Evolutionary conservation across 129 eudicot genomes (phyloP).

Genomic region (Kitagawia praeruptora): DNA sequence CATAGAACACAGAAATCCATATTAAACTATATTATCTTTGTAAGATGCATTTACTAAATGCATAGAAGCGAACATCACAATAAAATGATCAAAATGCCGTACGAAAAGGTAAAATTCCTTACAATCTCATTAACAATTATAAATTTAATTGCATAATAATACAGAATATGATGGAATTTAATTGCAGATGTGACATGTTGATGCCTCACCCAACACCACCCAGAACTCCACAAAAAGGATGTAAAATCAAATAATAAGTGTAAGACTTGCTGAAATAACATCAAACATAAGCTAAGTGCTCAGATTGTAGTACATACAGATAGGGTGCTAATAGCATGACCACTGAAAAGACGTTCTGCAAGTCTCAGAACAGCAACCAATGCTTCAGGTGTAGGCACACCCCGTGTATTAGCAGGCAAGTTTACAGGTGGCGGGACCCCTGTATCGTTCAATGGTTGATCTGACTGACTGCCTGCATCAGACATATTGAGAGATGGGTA

Average conservation of each 20-base stretch:
- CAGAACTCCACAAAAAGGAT: not conserved
- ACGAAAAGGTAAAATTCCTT: not conserved
- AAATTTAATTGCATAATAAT: not conserved
- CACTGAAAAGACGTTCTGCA: slow-evolving; percentile 67
- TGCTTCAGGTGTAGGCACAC: slow-evolving; percentile 61
- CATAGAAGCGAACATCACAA: not conserved
- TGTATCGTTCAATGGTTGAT: slow-evolving; percentile 34
- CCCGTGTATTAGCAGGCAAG: slow-evolving; percentile 56
- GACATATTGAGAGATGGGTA: not conserved
- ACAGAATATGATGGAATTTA: not conserved
- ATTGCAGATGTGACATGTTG: not conserved
- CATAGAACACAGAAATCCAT: not conserved
- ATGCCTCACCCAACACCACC: not conserved
- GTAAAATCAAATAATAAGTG: not conserved
- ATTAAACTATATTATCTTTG: not conserved
- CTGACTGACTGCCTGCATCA: slow-evolving; percentile 41
- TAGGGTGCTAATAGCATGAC: slow-evolving; percentile 48
- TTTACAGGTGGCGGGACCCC: slow-evolving; percentile 30
- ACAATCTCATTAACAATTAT: not conserved
- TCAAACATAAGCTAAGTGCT: not conserved
- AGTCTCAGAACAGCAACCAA: slow-evolving; percentile 55
- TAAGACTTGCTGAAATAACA: not conserved
- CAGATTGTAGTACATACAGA: slow-evolving; percentile 42
- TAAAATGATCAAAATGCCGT: not conserved
- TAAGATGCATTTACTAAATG: not conserved